Conservation (phyloP, 139 green algal genomes). For the Trebouxia sp. region DNA sequence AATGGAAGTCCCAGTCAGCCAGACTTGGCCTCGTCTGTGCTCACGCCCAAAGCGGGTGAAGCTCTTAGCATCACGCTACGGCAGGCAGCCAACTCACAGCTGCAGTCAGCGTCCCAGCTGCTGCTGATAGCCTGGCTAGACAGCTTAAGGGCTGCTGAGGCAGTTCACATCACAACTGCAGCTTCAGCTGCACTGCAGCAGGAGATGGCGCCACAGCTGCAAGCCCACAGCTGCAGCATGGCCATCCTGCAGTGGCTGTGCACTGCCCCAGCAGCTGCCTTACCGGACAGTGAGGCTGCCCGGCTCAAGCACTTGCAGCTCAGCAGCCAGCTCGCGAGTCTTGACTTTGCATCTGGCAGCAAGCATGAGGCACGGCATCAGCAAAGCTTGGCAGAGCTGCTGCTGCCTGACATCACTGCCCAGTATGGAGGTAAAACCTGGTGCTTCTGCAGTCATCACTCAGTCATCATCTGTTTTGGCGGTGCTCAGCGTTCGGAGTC, state of each 20-base stretch:
- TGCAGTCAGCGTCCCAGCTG: not conserved
- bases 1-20: too few species aligned
- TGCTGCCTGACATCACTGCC: not conserved
- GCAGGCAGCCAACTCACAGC: not conserved
- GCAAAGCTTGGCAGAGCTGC: not conserved
- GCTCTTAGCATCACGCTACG: not conserved
- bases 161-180: not conserved
- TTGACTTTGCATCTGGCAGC: conserved; percentile 3
- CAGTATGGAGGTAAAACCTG: not conserved
- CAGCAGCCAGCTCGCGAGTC: not conserved
- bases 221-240: not conserved
- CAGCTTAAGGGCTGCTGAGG: not conserved
- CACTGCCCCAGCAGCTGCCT: not conserved
- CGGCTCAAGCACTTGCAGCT: not conserved
- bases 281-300: not conserved
- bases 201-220: not conserved
- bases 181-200: not conserved
- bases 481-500: too few species aligned
- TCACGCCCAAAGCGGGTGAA: not conserved
- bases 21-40: not conserved
- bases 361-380: not conserved
- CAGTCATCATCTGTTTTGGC: too few species aligned
- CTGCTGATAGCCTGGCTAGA: conserved; percentile 10
- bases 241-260: not conserved
- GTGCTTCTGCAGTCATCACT: too few species aligned